Base-by-base conservation (phyloP, 116 monocot species). In the Posidonia oceanica region DNA sequence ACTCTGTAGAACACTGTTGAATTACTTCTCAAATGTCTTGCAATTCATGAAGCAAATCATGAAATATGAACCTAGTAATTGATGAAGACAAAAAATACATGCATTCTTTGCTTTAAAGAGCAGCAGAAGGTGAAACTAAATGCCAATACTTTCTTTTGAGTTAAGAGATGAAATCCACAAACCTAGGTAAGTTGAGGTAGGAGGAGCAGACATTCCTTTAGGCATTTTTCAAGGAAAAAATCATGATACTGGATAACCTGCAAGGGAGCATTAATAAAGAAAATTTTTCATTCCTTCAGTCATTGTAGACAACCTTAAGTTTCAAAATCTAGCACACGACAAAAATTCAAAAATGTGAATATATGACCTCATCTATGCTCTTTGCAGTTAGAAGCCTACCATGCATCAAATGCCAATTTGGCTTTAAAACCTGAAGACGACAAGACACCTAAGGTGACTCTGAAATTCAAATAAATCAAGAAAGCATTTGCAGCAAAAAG, bases 361-460 rank as follows among this genome's bases (percentile, higher is more conserved):
- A 41, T 52, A 29, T 36, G 61, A 98, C 98, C 90, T 98, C 98
- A 74, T 98, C 98, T 75, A 98, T 92, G 87, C 93, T 93, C 68
- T 82, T 98, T 39, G 82, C 92, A 72, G 82, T 84, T 74, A 78
- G 78, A 55, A 98, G 87, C 23, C 86, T 65, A 44, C 78, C 82
- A 76, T 87, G 87, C 98, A 98, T 98, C 72, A 90, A 68, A 82
- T 93, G 98, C 98, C 98, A 98, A 69, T 93, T 98, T 71, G 98
- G 98, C 75, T 98, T 93, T 62, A 98, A 85, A 72, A 98, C 98
- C 98, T 98, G 79, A 81, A 65, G 69, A 56, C 29, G 3, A 69
- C 7, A 21, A 29, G 39, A 11, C 29, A 29, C 29, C 41, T 59
- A 21, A 70, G 3, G 36, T 23, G 36, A 38, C 14, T 54, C 16